phyloP scores from a whole-genome alignment of 1,139 yeast species.

The Nakaseomyces nivariensis region DNA sequence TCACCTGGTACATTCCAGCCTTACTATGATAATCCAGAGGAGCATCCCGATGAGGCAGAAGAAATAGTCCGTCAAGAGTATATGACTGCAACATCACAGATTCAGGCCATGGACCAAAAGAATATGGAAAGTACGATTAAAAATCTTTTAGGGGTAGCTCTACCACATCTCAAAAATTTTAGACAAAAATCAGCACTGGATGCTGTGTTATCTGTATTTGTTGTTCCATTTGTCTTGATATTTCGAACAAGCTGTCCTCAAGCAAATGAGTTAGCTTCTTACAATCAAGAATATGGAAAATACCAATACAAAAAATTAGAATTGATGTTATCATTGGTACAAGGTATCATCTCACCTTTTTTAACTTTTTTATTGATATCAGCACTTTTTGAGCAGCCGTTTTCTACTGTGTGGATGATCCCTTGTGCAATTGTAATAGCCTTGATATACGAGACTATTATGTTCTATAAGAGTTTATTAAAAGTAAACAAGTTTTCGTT shows the following conservation, averaged over 20 bases:
- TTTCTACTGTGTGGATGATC: not conserved
- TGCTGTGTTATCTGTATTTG: conserved; percentile 17
- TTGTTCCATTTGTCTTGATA: conserved; percentile 24
- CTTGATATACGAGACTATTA: not conserved
- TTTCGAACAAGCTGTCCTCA: conserved; percentile 26
- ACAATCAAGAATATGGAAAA: conserved; percentile 10
- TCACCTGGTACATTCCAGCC: conserved; percentile 22
- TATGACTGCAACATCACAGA: not conserved
- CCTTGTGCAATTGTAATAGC: not conserved
- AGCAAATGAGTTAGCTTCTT: conserved; percentile 13
- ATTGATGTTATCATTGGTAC: conserved; percentile 14
- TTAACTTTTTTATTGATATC: not conserved
- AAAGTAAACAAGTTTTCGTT: not conserved
- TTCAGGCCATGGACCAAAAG: conserved; percentile 3
- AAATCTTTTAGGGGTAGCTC: conserved; percentile 4
- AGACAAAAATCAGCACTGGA: conserved; percentile 17
- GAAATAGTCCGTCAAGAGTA: conserved; percentile 5
- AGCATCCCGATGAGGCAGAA: conserved; percentile 3
- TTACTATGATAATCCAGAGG: conserved; percentile 19
- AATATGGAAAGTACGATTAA: conserved; percentile 7
- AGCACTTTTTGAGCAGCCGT: not conserved
- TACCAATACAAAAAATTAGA: conserved; percentile 12
- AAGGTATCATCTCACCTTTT: conserved; percentile 19
- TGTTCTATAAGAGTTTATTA: not conserved
- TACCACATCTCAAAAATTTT: conserved; percentile 24